Evolutionary conservation across 2,329 filamentous ascomycete genomes (phyloP).

Genomic region (Scedosporium aurantiacum): DNA sequence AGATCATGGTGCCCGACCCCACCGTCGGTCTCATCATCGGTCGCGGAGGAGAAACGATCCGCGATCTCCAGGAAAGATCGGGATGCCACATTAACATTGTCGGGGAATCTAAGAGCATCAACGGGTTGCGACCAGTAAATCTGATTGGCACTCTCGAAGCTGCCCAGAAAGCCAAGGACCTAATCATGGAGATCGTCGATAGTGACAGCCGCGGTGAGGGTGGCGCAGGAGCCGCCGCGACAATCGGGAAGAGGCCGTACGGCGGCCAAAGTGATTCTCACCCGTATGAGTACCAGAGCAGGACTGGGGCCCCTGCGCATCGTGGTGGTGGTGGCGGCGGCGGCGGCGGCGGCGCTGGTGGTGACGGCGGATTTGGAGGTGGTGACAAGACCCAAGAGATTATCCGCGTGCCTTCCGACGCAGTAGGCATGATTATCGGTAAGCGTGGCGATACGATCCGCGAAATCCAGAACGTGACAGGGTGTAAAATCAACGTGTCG

Average conservation of each 20-base stretch:
- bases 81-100: constrained; percentile 96
- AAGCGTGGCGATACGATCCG: constrained; percentile 92
- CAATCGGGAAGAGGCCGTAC: constrained; percentile 17
- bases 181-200: constrained; percentile 90
- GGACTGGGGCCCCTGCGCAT: not conserved
- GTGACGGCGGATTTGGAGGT: constrained; percentile 21
- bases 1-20: constrained; percentile 91
- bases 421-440: constrained; percentile 92
- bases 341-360: constrained; percentile 21
- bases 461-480: constrained; percentile 78
- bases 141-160: constrained; percentile 70
- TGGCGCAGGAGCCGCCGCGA: constrained; percentile 18
- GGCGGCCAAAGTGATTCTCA: constrained; percentile 20
- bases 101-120: constrained; percentile 84
- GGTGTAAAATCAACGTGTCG: constrained; percentile 91
- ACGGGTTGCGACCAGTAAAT: constrained; percentile 81
- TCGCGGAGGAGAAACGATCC: constrained; percentile 85
- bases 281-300: constrained; percentile 16
- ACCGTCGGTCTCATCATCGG: constrained; percentile 90
- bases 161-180: constrained; percentile 67
- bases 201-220: constrained; percentile 59
- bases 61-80: constrained; percentile 80
- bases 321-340: constrained; percentile 20
- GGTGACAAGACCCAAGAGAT: constrained; percentile 54
- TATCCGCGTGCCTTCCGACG: constrained; percentile 78